A percentile compares a stretch with the other conserved stretches of the same genome.
These are phyloP conservation scores for Themeda triandra DNA, from an alignment of 176 grass and related monocot genomes.

Conservation along the genomic window DNA sequence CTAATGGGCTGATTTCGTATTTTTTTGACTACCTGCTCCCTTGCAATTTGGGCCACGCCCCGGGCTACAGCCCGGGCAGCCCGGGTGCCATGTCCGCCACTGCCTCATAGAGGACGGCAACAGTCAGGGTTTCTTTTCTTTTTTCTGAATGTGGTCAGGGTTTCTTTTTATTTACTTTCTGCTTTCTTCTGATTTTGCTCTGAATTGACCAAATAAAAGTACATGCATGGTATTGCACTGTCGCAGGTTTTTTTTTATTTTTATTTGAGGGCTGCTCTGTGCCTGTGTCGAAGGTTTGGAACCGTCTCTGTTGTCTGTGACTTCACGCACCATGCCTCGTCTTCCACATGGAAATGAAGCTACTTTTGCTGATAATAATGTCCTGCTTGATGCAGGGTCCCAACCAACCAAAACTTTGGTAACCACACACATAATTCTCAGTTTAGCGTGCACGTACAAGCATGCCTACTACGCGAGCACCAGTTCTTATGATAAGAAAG, in stretches of 20 bases:
- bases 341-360: slow-evolving; percentile 11
- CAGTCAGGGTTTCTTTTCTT: not conserved
- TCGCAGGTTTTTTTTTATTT: too few relatives aligned
- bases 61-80: too few relatives aligned
- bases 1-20: too few relatives aligned
- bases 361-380: not conserved
- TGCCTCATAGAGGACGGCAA: not conserved
- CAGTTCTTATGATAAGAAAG: not conserved
- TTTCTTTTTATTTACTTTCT: not conserved
- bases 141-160: too few relatives aligned
- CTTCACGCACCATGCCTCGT: not conserved
- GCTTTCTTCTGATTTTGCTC: not conserved
- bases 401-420: not conserved
- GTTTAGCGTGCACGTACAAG: slow-evolving; percentile 36
- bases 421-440: slow-evolving; percentile 1
- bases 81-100: too few relatives aligned
- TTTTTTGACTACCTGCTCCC: too few relatives aligned
- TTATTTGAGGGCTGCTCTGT: too few relatives aligned
- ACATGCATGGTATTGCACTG: not conserved
- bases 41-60: too few relatives aligned
- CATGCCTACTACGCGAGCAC: not conserved
- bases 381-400: not conserved
- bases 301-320: not conserved
- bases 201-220: not conserved
- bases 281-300: too few relatives aligned